Base-by-base conservation (phyloP, 2,329 filamentous ascomycete genomes). In the Tolypocladium nubicola region DNA sequence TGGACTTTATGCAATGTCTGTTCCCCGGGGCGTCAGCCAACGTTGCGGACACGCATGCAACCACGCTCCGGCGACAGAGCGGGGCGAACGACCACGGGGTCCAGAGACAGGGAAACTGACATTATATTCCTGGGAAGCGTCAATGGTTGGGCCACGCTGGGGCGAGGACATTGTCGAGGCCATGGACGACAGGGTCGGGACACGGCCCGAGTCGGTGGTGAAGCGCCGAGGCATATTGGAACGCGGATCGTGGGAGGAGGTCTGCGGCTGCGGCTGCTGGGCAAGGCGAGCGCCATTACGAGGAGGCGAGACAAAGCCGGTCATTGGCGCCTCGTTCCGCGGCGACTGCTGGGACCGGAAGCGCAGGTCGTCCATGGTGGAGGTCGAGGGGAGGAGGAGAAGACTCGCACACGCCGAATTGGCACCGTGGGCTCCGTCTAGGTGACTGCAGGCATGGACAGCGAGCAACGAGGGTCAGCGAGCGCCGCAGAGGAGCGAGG, bases 181-280 rank as follows among this genome's bases (percentile, higher is more conserved):
- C 56, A 66, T 75, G 60, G 83, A 81, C 58, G 80, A 83, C 73
- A 89, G 77, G 70, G 88, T 90, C 72, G 88, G 87, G 74, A 93
- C 78, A 80, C 91, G 82, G 74, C 90, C 81, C 75, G 89, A 86
- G 75, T 96, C 95, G 58, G 92, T 94, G 62, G 93, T 97, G 75
- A 97, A 97, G 69, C 93, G 88, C 68, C 93, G 87, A 73, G 92
- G 90, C 70, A 97, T 79, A 65, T 85, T 86, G 61, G 84, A 83
- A 73, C 92, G 86, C 63, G 82, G 82, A 69, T 96, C 90, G 71
- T 84, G 81, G 62, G 81, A 53, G 19, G 56, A 52, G 19, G 54
- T 23, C 19, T 26, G 53, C 35, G 61, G 56, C 54, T 68, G 53
- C n/a, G 61, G 56, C 55, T 68, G 66, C 56, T 81, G 81, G 62